A percentile compares a stretch with the other conserved stretches of the same genome.
Conservation (phyloP, 2,329 filamentous ascomycete genomes). For the Diaporthe sp. region DNA sequence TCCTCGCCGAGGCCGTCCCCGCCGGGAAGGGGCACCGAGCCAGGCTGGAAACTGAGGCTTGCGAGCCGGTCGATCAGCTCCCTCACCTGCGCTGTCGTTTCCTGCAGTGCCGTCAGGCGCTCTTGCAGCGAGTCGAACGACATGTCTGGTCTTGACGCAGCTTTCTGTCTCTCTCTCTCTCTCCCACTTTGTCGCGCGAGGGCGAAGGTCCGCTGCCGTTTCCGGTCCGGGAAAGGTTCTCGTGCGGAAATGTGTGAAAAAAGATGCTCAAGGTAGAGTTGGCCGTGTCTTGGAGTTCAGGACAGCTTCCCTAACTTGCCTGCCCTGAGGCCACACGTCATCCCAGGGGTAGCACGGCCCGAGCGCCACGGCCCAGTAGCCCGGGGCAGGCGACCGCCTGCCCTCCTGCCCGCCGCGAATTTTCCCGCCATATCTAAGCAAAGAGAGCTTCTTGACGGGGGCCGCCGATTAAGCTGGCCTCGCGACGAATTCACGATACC, state of each 20-base stretch:
- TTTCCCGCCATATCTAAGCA: conserved; percentile 5
- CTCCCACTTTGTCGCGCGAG: neutral
- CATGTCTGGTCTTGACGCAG: conserved; percentile 52
- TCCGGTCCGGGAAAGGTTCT: neutral
- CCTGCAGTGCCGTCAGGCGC: conserved; percentile 72
- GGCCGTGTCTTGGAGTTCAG: neutral
- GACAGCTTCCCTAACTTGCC: neutral
- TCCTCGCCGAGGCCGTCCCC: conserved; percentile 48
- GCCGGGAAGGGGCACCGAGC: conserved; percentile 64
- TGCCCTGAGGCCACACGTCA: conserved; percentile 23
- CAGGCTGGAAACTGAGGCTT: conserved; percentile 70
- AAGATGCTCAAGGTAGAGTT: neutral
- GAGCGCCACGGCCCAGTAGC: neutral
- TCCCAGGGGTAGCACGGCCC: conserved; percentile 10
- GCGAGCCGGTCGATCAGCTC: conserved; percentile 73
- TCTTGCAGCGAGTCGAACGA: conserved; percentile 74
- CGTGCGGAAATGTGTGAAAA: neutral
- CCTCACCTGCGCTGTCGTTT: conserved; percentile 69
- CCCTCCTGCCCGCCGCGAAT: conserved; percentile 3
- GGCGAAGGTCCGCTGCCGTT: neutral
- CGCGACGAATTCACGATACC: neutral
- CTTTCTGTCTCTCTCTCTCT: neutral
- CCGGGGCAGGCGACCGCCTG: neutral
- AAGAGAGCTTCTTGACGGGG: neutral
- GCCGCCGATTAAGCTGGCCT: neutral